Conservation (phyloP, 106 monocot genomes). For the Allium sativum region DNA sequence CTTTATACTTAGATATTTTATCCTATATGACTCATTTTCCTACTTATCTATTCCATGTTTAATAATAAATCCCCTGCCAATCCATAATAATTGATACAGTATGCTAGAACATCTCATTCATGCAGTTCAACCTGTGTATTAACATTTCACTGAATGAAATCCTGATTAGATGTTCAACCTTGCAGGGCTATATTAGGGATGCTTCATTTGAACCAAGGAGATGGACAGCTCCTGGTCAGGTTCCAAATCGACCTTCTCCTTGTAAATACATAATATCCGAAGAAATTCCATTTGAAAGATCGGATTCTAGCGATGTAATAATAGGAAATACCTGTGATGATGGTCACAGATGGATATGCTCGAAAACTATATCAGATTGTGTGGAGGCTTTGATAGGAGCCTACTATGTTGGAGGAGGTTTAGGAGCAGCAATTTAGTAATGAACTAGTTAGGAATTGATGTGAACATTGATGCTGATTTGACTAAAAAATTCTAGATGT, state of each 20-base stretch:
- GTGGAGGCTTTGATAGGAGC: constrained; percentile 92
- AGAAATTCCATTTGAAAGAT: constrained; percentile 14
- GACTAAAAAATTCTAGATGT: constrained; percentile 25
- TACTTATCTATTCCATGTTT: too few species aligned
- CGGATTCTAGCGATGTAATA: constrained; percentile 31
- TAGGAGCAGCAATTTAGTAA: constrained; percentile 43
- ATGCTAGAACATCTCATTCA: background rate
- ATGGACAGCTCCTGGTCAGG: constrained; percentile 86
- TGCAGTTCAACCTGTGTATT: background rate
- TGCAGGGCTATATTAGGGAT: constrained; percentile 81
- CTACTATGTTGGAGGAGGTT: constrained; percentile 75
- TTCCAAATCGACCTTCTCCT: constrained; percentile 30
- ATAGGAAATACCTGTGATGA: constrained; percentile 73
- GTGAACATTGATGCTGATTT: constrained; percentile 22
- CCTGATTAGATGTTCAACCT: background rate
- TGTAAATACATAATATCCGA: constrained; percentile 52
- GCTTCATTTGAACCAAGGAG: constrained; percentile 81
- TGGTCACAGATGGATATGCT: constrained; percentile 94
- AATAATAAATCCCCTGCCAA: too few species aligned
- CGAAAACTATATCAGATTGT: constrained; percentile 94
- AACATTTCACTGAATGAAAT: background rate
- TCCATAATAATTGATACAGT: background rate
- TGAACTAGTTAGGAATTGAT: constrained; percentile 79
- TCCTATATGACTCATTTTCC: too few species aligned
- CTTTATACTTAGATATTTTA: too few species aligned